Conservation (phyloP, 1,284 basidiomycete genomes). For the Apiotrichum domesticum region DNA sequence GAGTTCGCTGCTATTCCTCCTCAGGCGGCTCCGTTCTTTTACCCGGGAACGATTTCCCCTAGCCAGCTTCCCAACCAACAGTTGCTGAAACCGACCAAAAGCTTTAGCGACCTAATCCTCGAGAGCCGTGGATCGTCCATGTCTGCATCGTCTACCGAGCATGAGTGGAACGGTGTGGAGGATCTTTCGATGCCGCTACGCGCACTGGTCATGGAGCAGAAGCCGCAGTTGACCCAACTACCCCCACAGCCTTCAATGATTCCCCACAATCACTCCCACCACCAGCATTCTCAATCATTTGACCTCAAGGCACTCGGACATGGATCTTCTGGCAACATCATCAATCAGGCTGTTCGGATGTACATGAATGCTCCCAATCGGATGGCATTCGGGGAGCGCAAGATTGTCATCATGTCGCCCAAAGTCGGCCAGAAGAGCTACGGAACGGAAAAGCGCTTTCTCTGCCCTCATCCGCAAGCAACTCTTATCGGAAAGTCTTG, state of each 20-base stretch:
- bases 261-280: background rate
- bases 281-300: conserved; percentile 3
- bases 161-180: conserved; percentile 28
- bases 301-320: background rate
- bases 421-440: conserved; percentile 97
- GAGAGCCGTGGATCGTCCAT: conserved; percentile 32
- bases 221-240: background rate
- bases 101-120: conserved; percentile 33
- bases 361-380: conserved; percentile 80
- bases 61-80: conserved; percentile 29
- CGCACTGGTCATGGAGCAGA: conserved; percentile 16
- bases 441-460: conserved; percentile 91
- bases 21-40: background rate
- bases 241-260: background rate
- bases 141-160: conserved; percentile 34
- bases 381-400: conserved; percentile 83
- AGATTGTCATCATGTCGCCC: conserved; percentile 90
- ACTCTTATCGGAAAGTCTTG: conserved; percentile 91
- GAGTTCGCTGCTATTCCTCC: conserved; percentile 2
- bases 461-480: conserved; percentile 92
- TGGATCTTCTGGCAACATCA: conserved; percentile 2
- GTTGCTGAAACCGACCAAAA: conserved; percentile 29
- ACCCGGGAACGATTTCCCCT: conserved; percentile 35
- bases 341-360: conserved; percentile 22
- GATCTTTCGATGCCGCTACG: conserved; percentile 25